Evolutionary conservation across 2,329 filamentous ascomycete species (phyloP).

Genomic region (Diaporthe vaccinii): DNA sequence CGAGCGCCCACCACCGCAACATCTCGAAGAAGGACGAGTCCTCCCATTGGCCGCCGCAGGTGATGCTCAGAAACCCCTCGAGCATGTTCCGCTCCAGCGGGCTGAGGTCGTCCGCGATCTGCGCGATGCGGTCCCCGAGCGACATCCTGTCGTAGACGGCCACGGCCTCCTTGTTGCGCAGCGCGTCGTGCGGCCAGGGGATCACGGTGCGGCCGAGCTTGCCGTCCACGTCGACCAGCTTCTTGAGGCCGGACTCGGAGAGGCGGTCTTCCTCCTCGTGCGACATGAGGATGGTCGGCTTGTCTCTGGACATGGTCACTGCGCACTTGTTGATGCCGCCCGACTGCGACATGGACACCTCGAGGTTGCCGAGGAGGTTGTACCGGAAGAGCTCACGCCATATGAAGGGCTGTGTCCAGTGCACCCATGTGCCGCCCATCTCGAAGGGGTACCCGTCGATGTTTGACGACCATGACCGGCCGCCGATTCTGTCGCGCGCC

Average conservation of each 20-base stretch:
- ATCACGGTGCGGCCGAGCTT: slow-evolving; percentile 53
- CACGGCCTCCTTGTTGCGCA: slow-evolving; percentile 49
- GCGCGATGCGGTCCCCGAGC: slow-evolving; percentile 56
- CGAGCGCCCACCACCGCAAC: slow-evolving; percentile 62
- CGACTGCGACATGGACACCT: slow-evolving; percentile 52
- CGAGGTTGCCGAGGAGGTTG: slow-evolving; percentile 56
- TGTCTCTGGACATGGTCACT: slow-evolving; percentile 47
- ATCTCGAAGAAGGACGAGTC: slow-evolving; percentile 62
- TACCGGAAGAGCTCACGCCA: slow-evolving; percentile 62
- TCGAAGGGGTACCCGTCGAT: slow-evolving; percentile 60
- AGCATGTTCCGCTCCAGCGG: slow-evolving; percentile 56
- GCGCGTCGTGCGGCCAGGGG: slow-evolving; percentile 56
- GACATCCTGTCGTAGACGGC: slow-evolving; percentile 56
- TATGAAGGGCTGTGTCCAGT: slow-evolving; percentile 58
- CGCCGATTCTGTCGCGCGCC: slow-evolving; percentile 62
- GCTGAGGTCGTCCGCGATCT: slow-evolving; percentile 55
- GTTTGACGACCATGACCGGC: slow-evolving; percentile 60
- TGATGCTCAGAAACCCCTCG: slow-evolving; percentile 57
- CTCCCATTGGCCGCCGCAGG: slow-evolving; percentile 57
- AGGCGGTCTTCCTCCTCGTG: slow-evolving; percentile 58
- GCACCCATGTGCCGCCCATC: slow-evolving; percentile 65
- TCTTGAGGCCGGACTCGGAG: slow-evolving; percentile 52
- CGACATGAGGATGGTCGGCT: slow-evolving; percentile 47
- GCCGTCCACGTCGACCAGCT: slow-evolving; percentile 63
- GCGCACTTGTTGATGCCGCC: slow-evolving; percentile 57